phyloP scores from a whole-genome alignment of 2,329 filamentous ascomycete species.

The Coniochaeta hoffmannii region DNA sequence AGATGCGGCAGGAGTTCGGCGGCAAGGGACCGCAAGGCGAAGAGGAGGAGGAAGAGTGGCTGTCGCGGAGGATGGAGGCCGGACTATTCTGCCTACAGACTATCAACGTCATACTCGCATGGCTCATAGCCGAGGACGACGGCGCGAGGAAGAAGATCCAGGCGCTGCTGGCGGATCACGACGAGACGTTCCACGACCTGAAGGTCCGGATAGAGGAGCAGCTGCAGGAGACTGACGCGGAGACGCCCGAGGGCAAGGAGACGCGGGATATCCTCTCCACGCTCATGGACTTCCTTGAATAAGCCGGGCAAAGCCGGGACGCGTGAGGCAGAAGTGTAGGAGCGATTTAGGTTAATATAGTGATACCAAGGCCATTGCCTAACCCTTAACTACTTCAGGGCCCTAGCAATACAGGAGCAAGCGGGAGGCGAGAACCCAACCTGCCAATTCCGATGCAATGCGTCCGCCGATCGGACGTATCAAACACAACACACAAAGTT shows the following conservation, averaged over 20 bases:
- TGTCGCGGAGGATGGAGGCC: slow-evolving; percentile 70
- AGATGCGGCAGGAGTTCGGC: slow-evolving; percentile 39
- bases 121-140: slow-evolving; percentile 83
- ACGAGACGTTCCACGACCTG: slow-evolving; percentile 57
- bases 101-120: slow-evolving; percentile 78
- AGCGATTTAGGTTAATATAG: slow-evolving; percentile 1
- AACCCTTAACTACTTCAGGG: background rate
- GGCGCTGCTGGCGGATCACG: slow-evolving; percentile 57
- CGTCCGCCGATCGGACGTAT: background rate
- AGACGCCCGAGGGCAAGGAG: slow-evolving; percentile 52
- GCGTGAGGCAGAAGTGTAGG: slow-evolving; percentile 6
- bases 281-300: slow-evolving; percentile 40
- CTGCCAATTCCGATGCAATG: background rate
- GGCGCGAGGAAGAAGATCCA: slow-evolving; percentile 62
- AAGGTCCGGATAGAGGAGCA: slow-evolving; percentile 60
- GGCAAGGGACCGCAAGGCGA: slow-evolving; percentile 51
- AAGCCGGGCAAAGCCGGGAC: background rate
- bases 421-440: background rate
- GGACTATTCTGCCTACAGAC: slow-evolving; percentile 79
- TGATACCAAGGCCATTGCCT: slow-evolving; percentile 3
- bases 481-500: background rate
- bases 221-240: slow-evolving; percentile 35
- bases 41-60: slow-evolving; percentile 60
- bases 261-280: slow-evolving; percentile 47
- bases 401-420: background rate